A percentile compares a stretch with the other conserved stretches of the same genome.
These are phyloP conservation scores for Calocybe cyanea DNA, from an alignment of 768 basidiomycete genomes.

Conservation along the genomic window DNA sequence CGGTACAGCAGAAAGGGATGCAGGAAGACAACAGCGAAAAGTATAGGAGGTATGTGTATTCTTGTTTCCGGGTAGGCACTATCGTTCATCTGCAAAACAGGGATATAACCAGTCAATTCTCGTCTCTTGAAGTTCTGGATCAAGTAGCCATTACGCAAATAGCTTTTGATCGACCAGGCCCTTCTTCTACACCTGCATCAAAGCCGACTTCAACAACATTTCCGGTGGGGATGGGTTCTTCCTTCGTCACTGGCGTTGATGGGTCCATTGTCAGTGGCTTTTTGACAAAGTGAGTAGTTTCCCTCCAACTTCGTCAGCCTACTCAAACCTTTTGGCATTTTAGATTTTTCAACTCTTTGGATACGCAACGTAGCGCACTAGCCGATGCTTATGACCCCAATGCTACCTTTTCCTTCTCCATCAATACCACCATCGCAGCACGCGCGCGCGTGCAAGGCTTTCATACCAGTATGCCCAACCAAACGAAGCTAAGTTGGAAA, in stretches of 20 bases:
- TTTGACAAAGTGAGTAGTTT: slow-evolving; percentile 60
- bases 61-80: not conserved
- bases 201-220: slow-evolving; percentile 67
- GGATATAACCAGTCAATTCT: slow-evolving; percentile 77
- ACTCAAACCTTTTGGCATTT: slow-evolving; percentile 11
- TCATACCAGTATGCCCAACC: slow-evolving; percentile 72
- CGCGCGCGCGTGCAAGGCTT: slow-evolving; percentile 74
- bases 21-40: slow-evolving; percentile 52
- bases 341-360: slow-evolving; percentile 86
- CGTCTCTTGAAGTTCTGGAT: slow-evolving; percentile 81
- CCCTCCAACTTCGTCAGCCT: not conserved
- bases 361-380: slow-evolving; percentile 66
- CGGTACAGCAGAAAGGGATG: slow-evolving; percentile 59
- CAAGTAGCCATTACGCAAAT: slow-evolving; percentile 76
- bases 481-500: slow-evolving; percentile 77
- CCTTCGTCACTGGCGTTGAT: slow-evolving; percentile 75
- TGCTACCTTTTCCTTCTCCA: slow-evolving; percentile 90
- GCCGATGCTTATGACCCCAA: slow-evolving; percentile 73
- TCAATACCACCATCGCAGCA: slow-evolving; percentile 77
- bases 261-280: slow-evolving; percentile 68
- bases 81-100: slow-evolving; percentile 33
- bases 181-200: slow-evolving; percentile 38
- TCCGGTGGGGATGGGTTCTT: slow-evolving; percentile 68
- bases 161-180: slow-evolving; percentile 68
- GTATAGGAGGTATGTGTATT: slow-evolving; percentile 59